Evolutionary conservation across 2,329 filamentous ascomycete genomes (phyloP), one percentile per base, ranked within the genome.

Genomic region (Colletotrichum falcatum): DNA sequence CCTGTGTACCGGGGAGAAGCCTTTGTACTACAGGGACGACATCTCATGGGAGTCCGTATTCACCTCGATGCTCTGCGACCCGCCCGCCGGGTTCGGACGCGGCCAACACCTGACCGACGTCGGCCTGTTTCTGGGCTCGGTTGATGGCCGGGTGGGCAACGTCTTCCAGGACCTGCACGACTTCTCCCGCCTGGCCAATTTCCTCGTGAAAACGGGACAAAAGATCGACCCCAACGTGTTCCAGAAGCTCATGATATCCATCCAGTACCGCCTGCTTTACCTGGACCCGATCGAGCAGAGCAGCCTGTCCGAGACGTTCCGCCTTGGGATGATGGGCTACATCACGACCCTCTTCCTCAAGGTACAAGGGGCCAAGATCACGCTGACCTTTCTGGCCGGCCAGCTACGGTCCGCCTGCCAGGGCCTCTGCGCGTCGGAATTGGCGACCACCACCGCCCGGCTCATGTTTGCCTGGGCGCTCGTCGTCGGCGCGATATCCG

Each of bases 321-420:
- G 77, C 0, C 59, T 80, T 0, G 79, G 75, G 7, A 76, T 81
- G n/a, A 61, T 79, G 1, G 74, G 77, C 1, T 80, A 75, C 39
- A 72, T 77, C 37, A 75, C 78, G 0, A 77, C 77, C 0, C 72
- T 78, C 2, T 78, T 78, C 37, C 65, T 78, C 0, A 72, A 77
- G 7, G 65, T 75, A 0, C 7, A 55, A 61, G 1, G 76, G 74
- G 9, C 23, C 14, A 61, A 49, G 46, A 48, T 77, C 2, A 66
- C 65, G 6, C 76, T 75, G 2, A 44, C 61, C 0, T 39, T 55
- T 3, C 67, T 70, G 20, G 16, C 51, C 20, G 44, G 12, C 35
- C 55, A 26, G 23, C 35, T 63, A 2, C 60, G 69, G 9, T 56
- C 42, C 3, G 33, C 18, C 1, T 53, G 55, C 39, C 30, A 30